phyloP scores from a whole-genome alignment of 1,284 basidiomycete species.

The Austroboletus novae-zelandiae region DNA sequence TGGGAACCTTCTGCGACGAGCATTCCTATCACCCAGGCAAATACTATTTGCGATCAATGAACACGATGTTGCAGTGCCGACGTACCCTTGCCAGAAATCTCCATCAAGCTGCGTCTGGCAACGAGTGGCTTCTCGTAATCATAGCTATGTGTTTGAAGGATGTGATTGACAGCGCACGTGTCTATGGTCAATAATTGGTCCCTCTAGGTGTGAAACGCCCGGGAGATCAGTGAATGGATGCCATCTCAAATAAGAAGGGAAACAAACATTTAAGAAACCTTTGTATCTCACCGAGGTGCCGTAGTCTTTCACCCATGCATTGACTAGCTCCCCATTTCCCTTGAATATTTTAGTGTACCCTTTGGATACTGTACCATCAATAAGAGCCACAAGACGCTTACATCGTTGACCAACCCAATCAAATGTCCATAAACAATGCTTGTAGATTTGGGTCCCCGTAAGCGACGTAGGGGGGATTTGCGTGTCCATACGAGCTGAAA shows the following conservation, averaged over 20 bases:
- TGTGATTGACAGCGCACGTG: slow-evolving; percentile 35
- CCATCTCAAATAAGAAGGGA: not conserved
- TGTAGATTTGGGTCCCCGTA: slow-evolving; percentile 9
- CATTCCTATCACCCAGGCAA: slow-evolving; percentile 5
- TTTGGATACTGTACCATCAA: too few relatives aligned
- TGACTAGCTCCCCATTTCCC: not conserved
- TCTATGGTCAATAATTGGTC: slow-evolving; percentile 33
- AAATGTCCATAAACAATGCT: not conserved
- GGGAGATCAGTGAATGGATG: not conserved
- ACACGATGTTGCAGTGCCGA: not conserved
- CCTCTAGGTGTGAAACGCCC: slow-evolving; percentile 7
- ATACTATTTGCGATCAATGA: not conserved
- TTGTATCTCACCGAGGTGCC: slow-evolving; percentile 49
- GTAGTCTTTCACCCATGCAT: slow-evolving; percentile 49
- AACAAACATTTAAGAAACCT: slow-evolving; percentile 23
- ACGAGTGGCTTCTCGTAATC: slow-evolving; percentile 35
- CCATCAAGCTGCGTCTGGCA: slow-evolving; percentile 17
- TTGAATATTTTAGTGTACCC: not conserved
- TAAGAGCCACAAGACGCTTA: not conserved
- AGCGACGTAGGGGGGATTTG: slow-evolving; percentile 5
- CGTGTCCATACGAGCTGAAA: not conserved
- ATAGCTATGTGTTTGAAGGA: slow-evolving; percentile 33
- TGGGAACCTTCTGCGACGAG: slow-evolving; percentile 19
- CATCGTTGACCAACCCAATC: slow-evolving; percentile 5
- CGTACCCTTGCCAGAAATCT: slow-evolving; percentile 32